Evolutionary conservation across 805 yeast genomes (phyloP).

Genomic region (Starmera dryadoides): DNA sequence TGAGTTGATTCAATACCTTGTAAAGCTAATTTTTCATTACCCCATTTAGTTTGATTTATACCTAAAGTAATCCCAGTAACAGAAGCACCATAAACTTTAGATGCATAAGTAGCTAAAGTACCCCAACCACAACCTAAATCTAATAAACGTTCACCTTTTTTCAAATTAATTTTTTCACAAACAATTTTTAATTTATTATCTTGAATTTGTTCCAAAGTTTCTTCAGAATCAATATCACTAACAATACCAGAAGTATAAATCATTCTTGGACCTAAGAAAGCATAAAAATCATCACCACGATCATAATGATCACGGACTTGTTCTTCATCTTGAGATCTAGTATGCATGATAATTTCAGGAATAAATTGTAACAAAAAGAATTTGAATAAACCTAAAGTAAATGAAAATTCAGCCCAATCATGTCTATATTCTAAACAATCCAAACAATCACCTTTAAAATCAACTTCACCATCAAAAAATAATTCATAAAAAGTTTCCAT

Average conservation of each 20-base stretch:
- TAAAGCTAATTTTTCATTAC: constrained; percentile 59
- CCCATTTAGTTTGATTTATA: constrained; percentile 86
- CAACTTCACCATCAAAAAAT: constrained; percentile 76
- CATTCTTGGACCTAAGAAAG: constrained; percentile 91
- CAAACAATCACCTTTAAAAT: constrained; percentile 81
- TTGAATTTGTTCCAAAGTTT: constrained; percentile 73
- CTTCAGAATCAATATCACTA: constrained; percentile 61
- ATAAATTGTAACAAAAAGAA: constrained; percentile 82
- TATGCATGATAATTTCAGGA: constrained; percentile 89
- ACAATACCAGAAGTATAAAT: constrained; percentile 85
- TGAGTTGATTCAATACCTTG: constrained; percentile 67
- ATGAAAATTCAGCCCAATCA: constrained; percentile 82
- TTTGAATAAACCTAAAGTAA: constrained; percentile 70
- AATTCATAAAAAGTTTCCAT: constrained; percentile 89
- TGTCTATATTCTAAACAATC: constrained; percentile 83
- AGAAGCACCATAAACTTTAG: constrained; percentile 73
- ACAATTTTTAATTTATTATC: constrained; percentile 85
- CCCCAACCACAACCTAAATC: constrained; percentile 98
- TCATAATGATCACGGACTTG: constrained; percentile 94
- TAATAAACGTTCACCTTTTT: constrained; percentile 66
- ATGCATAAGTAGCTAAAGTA: constrained; percentile 78
- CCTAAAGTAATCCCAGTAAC: constrained; percentile 91
- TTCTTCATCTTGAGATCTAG: constrained; percentile 92
- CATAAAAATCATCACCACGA: constrained; percentile 92
- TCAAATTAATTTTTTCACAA: constrained; percentile 75